phyloP scores from a whole-genome alignment of 495 filamentous ascomycete genomes.

The Corynascus novoguineensis region DNA sequence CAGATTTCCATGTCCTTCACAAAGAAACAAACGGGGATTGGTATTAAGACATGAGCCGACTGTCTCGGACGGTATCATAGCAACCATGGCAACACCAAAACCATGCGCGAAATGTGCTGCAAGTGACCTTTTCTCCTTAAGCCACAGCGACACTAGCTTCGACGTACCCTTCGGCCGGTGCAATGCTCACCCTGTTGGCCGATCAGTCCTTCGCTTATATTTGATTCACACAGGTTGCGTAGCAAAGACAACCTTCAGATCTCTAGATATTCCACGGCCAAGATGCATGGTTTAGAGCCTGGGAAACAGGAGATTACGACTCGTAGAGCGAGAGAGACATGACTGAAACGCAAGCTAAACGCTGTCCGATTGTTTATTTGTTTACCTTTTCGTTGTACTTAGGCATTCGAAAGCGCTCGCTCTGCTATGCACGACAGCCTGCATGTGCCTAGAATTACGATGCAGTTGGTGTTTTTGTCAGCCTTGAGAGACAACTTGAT shows the following conservation, averaged over 20 bases:
- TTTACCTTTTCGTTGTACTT: no score
- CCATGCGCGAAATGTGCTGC: background rate
- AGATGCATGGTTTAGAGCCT: no score
- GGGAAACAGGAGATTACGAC: no score
- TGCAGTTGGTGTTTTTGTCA: no score
- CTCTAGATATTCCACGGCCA: background rate
- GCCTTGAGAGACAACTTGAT: no score
- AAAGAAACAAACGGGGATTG: background rate
- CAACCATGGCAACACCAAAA: background rate
- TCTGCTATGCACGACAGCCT: no score
- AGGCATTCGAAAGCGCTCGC: no score
- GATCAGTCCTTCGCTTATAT: slow-evolving; percentile 2
- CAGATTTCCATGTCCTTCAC: no score
- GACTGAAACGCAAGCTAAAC: no score
- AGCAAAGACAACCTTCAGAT: background rate
- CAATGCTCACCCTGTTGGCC: background rate
- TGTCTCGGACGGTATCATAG: background rate
- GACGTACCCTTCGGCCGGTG: background rate
- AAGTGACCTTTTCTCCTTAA: background rate
- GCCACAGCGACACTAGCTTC: slow-evolving; percentile 4
- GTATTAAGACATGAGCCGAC: background rate
- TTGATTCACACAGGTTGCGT: background rate
- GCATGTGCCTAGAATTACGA: no score
- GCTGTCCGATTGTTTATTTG: no score
- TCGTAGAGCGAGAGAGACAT: no score